These are phyloP conservation scores for Trichosanthes truncata DNA, from an alignment of 306 rosid genomes.

Conservation along the genomic window DNA sequence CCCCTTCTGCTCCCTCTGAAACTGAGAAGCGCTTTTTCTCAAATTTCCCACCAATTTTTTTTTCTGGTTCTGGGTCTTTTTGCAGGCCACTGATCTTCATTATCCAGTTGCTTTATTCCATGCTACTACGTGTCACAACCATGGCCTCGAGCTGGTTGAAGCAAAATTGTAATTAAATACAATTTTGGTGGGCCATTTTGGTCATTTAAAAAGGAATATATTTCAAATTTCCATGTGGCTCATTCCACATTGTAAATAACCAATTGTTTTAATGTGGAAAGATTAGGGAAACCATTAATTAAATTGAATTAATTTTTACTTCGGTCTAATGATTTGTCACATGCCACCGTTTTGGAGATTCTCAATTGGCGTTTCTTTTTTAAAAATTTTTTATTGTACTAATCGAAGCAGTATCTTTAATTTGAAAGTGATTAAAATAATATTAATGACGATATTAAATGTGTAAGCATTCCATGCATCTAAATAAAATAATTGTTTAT, in stretches of 20 bases:
- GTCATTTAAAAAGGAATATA: neutral
- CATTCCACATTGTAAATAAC: neutral
- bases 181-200: neutral
- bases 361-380: neutral
- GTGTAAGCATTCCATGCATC: neutral
- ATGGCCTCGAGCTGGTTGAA: slow-evolving; percentile 34
- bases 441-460: neutral
- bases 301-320: neutral
- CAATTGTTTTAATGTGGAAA: neutral
- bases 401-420: neutral
- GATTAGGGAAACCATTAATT: neutral
- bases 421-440: neutral
- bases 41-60: slow-evolving; percentile 9
- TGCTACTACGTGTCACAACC: slow-evolving; percentile 52
- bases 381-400: neutral
- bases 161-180: neutral
- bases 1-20: neutral
- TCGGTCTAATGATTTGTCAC: neutral
- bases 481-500: neutral
- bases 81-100: slow-evolving; percentile 27
- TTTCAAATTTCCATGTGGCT: neutral
- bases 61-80: neutral
- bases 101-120: slow-evolving; percentile 48
- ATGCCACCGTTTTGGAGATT: neutral
- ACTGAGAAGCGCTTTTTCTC: neutral